Conservation (phyloP, 2,329 filamentous ascomycete genomes). For the Talaromyces sp. region DNA sequence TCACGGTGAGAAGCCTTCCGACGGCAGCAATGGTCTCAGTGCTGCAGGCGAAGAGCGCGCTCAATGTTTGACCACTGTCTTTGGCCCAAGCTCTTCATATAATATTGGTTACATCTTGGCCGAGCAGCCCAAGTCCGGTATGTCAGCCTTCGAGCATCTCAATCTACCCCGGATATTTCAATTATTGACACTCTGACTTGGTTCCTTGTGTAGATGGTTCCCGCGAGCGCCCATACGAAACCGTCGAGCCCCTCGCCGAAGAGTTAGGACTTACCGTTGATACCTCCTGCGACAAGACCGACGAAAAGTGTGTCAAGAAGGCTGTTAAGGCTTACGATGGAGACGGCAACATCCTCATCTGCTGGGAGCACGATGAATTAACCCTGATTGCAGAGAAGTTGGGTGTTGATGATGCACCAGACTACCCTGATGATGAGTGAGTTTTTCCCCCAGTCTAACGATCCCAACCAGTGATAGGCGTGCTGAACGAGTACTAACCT, state of each 20-base stretch:
- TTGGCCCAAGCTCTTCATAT: conserved; percentile 52
- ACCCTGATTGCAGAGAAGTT: conserved; percentile 52
- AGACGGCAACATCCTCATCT: conserved; percentile 58
- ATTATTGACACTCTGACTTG: not conserved
- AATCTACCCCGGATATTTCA: no score
- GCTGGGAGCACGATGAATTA: conserved; percentile 58
- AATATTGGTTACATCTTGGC: conserved; percentile 60
- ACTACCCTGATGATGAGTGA: conserved; percentile 51
- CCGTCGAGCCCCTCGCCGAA: conserved; percentile 54
- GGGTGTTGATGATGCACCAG: conserved; percentile 49
- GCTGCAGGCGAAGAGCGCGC: conserved; percentile 54
- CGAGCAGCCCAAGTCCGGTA: conserved; percentile 48
- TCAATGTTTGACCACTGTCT: conserved; percentile 58
- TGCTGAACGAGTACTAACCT: not conserved
- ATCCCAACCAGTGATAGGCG: not conserved
- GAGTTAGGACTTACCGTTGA: conserved; percentile 57
- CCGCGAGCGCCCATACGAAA: conserved; percentile 54
- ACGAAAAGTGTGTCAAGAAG: conserved; percentile 53
- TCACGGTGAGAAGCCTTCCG: conserved; percentile 60
- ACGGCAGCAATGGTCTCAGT: conserved; percentile 50
- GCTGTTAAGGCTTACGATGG: conserved; percentile 49
- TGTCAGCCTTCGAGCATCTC: conserved; percentile 10
- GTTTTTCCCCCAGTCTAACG: conserved; percentile 11
- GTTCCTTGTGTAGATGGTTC: conserved; percentile 44
- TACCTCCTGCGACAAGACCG: conserved; percentile 55